Base-by-base conservation (phyloP, 2,329 filamentous ascomycete species). In the Penicillium sp. region DNA sequence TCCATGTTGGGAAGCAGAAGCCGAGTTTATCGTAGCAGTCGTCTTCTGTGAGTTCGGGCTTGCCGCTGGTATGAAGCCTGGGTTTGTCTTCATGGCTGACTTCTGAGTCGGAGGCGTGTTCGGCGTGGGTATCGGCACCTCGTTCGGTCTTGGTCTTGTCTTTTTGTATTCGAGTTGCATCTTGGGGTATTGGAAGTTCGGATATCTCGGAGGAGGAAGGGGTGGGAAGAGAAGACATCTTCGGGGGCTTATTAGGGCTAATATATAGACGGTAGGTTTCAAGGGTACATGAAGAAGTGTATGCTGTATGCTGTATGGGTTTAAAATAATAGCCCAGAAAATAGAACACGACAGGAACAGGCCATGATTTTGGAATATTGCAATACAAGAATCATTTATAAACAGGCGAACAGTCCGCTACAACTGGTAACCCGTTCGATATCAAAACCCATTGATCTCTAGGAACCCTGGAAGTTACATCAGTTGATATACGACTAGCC, bases 1-100 rank as follows among this genome's bases (percentile, higher is more conserved):
- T 88, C 76, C 75, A 79, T 5, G 55, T 66, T 1, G 86, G 73
- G 56, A 83, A 89, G 29, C 75, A 75, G 65, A 79, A 89, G 45
- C 85, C 86, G 1, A 89, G 77, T 63, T 88, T 79, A 11, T 81
- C 77, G 69, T 84, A 86, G 70, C 84, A 88, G 57, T 87, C 84
- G 27, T 79, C 75, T 58, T 81, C 77, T 1, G 71, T 77, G 39
- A 82, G 56, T 22, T 62, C 61, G 11, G 53, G 57, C 21, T 64
- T 64, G 22, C 62, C 61, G 27, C 44, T 39, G 14, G 54, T 60
- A 11, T 51, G 48, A 6, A 63, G 27, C 21, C 53, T 48, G 6
- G 54, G 55, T 13, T 40, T 29, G n/a, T 55, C 44, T 10, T 50
- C 47, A 14, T 54, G 42, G 32, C 55, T 64, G 21, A 18, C 7